These are phyloP conservation scores for Albifimbria verrucaria DNA, from an alignment of 2,329 filamentous ascomycete genomes.

Conservation along the genomic window DNA sequence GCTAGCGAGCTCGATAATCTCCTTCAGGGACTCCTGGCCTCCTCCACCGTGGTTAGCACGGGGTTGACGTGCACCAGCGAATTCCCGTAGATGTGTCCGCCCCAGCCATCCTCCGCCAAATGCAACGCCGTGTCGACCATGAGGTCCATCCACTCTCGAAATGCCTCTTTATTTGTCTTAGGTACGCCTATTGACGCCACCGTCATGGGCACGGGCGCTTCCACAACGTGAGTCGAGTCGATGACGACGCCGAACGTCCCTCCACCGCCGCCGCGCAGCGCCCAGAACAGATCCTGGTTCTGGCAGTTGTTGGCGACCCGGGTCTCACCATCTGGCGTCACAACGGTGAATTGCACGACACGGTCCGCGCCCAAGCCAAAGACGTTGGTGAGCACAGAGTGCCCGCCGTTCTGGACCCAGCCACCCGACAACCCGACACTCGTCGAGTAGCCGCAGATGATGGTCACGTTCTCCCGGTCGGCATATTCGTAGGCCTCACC, in stretches of 20 bases:
- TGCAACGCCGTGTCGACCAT: conserved; percentile 12
- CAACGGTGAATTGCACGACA: conserved; percentile 46
- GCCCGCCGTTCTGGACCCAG: conserved; percentile 39
- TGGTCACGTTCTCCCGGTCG: neutral
- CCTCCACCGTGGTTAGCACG: conserved; percentile 31
- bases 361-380: conserved; percentile 45
- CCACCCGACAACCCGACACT: conserved; percentile 24
- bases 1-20: conserved; percentile 14
- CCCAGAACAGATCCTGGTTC: conserved; percentile 49
- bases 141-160: conserved; percentile 4
- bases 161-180: neutral
- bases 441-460: neutral
- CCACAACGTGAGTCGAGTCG: neutral
- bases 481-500: neutral
- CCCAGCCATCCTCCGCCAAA: conserved; percentile 13
- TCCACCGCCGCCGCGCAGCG: conserved; percentile 42
- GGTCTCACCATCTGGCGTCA: conserved; percentile 40
- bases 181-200: conserved; percentile 14
- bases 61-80: conserved; percentile 30
- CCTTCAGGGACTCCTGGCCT: conserved; percentile 9
- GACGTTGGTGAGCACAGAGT: conserved; percentile 42
- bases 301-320: conserved; percentile 35
- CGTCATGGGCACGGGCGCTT: conserved; percentile 21
- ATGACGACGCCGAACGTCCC: conserved; percentile 39
- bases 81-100: conserved; percentile 15